Conservation (phyloP, 2,329 filamentous ascomycete species). For the Verticillium nubilum region DNA sequence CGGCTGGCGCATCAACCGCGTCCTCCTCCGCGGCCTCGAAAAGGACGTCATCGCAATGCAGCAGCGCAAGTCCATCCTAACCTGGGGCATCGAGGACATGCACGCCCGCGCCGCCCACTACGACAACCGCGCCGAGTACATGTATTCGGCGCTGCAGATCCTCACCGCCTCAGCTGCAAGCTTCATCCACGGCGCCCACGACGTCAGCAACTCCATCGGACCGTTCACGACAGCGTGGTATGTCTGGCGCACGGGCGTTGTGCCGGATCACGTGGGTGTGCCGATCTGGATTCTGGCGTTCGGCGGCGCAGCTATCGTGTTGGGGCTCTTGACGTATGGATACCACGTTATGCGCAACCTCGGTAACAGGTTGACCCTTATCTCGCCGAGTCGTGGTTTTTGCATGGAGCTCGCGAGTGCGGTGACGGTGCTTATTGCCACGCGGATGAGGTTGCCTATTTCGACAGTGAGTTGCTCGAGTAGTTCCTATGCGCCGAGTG, state of each 20-base stretch:
- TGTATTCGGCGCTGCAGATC: slow-evolving; percentile 42
- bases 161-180: slow-evolving; percentile 48
- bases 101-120: slow-evolving; percentile 44
- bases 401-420: slow-evolving; percentile 46
- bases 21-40: slow-evolving; percentile 40
- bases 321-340: slow-evolving; percentile 58
- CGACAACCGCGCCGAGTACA: slow-evolving; percentile 47
- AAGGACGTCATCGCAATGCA: slow-evolving; percentile 42
- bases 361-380: slow-evolving; percentile 49
- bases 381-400: slow-evolving; percentile 47
- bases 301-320: slow-evolving; percentile 40
- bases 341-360: slow-evolving; percentile 58
- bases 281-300: slow-evolving; percentile 46
- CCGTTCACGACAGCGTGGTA: slow-evolving; percentile 48
- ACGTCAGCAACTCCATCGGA: slow-evolving; percentile 46
- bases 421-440: slow-evolving; percentile 49
- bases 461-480: slow-evolving; percentile 20
- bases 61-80: slow-evolving; percentile 39
- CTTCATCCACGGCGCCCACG: slow-evolving; percentile 52
- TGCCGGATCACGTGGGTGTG: slow-evolving; percentile 29
- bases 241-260: slow-evolving; percentile 37
- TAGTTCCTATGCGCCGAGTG: too few species aligned
- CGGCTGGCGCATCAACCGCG: slow-evolving; percentile 31
- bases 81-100: slow-evolving; percentile 40
- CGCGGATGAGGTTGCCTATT: slow-evolving; percentile 42